phyloP scores from a whole-genome alignment of 2,329 filamentous ascomycete genomes.

The Cordyceps javanica region DNA sequence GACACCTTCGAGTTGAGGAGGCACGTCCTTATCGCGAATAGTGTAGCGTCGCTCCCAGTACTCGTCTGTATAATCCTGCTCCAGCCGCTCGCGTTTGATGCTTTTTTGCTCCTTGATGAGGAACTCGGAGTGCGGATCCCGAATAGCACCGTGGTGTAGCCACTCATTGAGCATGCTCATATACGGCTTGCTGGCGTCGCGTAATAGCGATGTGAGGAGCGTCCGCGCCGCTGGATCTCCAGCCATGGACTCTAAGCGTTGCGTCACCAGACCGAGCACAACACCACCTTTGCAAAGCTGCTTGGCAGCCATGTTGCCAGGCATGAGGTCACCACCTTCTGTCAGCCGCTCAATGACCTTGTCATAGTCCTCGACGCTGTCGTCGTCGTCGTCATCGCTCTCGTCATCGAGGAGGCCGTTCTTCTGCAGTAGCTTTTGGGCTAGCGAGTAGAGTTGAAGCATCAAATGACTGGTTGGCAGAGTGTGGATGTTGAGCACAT shows the following conservation, averaged over 20 bases:
- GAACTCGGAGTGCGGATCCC: constrained; percentile 90
- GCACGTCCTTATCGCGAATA: constrained; percentile 82
- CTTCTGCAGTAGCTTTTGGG: constrained; percentile 78
- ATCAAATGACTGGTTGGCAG: constrained; percentile 88
- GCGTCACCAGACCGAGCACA: constrained; percentile 82
- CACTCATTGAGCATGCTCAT: constrained; percentile 99
- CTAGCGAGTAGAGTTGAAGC: constrained; percentile 80
- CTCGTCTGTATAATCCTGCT: constrained; percentile 96
- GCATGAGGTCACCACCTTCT: constrained; percentile 76
- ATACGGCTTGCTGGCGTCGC: constrained; percentile 87
- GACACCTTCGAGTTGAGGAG: constrained; percentile 82
- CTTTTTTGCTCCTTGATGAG: constrained; percentile 94
- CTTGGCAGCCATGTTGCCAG: constrained; percentile 74
- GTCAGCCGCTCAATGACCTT: constrained; percentile 86
- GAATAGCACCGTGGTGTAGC: constrained; percentile 93
- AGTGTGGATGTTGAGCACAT: constrained; percentile 87
- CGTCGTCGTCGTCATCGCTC: constrained; percentile 61
- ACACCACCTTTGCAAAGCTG: constrained; percentile 96
- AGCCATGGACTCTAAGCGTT: constrained; percentile 79
- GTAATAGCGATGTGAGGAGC: constrained; percentile 72
- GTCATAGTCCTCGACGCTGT: constrained; percentile 79
- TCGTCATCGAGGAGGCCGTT: constrained; percentile 85
- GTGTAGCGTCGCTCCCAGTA: constrained; percentile 99
- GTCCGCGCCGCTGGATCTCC: constrained; percentile 84
- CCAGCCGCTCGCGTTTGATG: constrained; percentile 81